Conservation (phyloP, 2,329 filamentous ascomycete genomes). For the Thielaviopsis punctulata region DNA sequence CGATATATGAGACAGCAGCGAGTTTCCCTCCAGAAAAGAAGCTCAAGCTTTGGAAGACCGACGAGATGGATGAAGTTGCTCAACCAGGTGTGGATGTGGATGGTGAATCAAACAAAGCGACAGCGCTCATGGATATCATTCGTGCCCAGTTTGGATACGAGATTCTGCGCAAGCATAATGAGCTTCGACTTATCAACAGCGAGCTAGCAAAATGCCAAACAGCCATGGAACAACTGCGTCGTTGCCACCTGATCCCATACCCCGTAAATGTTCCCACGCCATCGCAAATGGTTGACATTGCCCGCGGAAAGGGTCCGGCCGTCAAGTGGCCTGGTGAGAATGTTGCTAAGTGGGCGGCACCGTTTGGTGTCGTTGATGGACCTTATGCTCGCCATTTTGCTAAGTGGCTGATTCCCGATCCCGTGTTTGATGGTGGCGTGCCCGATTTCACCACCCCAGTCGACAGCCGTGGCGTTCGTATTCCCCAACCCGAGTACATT, state of each 20-base stretch:
- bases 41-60: conserved; percentile 5
- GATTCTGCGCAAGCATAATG: conserved; percentile 84
- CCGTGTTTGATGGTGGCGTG: conserved; percentile 59
- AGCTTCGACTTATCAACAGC: conserved; percentile 84
- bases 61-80: neutral
- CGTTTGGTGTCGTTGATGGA: conserved; percentile 80
- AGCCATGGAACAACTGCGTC: conserved; percentile 80
- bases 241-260: conserved; percentile 83
- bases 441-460: conserved; percentile 27
- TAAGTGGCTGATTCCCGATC: conserved; percentile 84
- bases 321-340: conserved; percentile 45
- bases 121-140: conserved; percentile 26
- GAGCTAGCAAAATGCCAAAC: conserved; percentile 92
- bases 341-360: conserved; percentile 60
- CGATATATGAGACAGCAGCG: neutral
- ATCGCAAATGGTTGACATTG: conserved; percentile 51
- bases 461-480: conserved; percentile 53
- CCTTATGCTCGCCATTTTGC: conserved; percentile 90
- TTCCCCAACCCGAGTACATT: conserved; percentile 39
- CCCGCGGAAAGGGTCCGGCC: conserved; percentile 56
- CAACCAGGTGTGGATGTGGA: neutral
- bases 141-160: conserved; percentile 80
- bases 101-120: neutral
- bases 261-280: conserved; percentile 53
- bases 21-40: conserved; percentile 8